phyloP scores from a whole-genome alignment of 129 eudicot species.

The Saussurea involucrata region DNA sequence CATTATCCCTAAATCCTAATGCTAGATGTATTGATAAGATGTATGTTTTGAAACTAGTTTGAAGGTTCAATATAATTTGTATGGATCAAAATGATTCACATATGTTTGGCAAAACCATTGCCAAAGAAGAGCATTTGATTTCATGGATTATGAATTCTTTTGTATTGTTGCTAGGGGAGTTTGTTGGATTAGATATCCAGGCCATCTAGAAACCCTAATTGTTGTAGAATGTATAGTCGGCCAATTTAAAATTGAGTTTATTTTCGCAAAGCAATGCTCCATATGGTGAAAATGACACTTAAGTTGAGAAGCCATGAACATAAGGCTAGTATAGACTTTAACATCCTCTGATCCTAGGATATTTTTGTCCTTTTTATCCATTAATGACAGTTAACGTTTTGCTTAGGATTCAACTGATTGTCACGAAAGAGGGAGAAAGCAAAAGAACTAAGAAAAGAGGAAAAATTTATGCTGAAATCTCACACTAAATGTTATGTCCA shows the following conservation, averaged over 20 bases:
- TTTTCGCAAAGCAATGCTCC: background rate
- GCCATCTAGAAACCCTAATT: background rate
- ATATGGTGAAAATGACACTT: background rate
- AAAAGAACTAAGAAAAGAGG: background rate
- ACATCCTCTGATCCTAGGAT: background rate
- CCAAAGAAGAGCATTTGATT: background rate
- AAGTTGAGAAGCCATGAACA: background rate
- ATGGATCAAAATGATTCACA: background rate
- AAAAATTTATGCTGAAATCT: too few relatives aligned
- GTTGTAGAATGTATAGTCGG: background rate
- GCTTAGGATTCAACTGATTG: background rate
- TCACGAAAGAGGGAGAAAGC: background rate
- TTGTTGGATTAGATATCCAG: background rate
- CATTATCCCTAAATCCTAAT: background rate
- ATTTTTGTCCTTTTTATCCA: too few relatives aligned
- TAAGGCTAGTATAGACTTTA: background rate
- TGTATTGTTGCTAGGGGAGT: background rate
- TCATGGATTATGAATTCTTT: background rate
- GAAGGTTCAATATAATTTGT: background rate
- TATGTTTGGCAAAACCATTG: background rate
- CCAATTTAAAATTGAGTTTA: background rate
- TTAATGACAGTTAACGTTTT: background rate
- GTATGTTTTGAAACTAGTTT: background rate
- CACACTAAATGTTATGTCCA: too few relatives aligned
- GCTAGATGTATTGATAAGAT: background rate